Base-by-base conservation (phyloP, 2,329 filamentous ascomycete genomes). In the Phialophora chinensis region DNA sequence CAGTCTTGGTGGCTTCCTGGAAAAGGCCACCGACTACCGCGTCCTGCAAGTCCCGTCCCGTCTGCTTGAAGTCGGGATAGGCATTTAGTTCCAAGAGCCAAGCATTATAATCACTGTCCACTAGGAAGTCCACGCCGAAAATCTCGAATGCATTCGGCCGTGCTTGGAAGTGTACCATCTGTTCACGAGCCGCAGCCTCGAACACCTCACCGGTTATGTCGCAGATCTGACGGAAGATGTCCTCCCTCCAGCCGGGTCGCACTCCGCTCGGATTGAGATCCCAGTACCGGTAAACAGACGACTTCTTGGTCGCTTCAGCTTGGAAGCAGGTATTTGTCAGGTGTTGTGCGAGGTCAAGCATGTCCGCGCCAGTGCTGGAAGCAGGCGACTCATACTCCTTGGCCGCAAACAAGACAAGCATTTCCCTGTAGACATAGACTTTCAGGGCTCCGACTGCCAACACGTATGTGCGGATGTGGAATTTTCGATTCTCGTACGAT, bases 251-350 rank as follows among this genome's bases (percentile, higher is more conserved):
- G 29, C 77, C 73, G 0, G 66, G 47, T 2, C 76, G 60, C 44
- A 74, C 72, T 71, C 78, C 70, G 58, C 74, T 52, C 29, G 77
- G 75, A 0, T 86, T 82, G 0, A 97, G 80, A 4, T 85, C 81
- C 88, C 91, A 95, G 82, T 97, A 96, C 0, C 86, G 81, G 7
- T 85, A 84, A 10, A 97, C 93, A 14, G 86, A 88, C 75, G 33
- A 60, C 11, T 60, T 68, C 59, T 76, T 78, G n/a, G 76, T 78
- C 11, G 72, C 63, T 23, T 80, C 82, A 62, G 86, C 85, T 77
- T 98, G 95, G 1, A 97, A 87, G 77, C 95, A 99, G 1, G 95
- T 98, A 77, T 99, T 99, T 53, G 95, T 99, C 2, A 99, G 85
- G 76, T 97, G 95, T 0, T 88, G 85, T 58, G 88, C 87, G 5